Base-by-base conservation (phyloP, 2,329 filamentous ascomycete species). In the Zymoseptoria brevis region DNA sequence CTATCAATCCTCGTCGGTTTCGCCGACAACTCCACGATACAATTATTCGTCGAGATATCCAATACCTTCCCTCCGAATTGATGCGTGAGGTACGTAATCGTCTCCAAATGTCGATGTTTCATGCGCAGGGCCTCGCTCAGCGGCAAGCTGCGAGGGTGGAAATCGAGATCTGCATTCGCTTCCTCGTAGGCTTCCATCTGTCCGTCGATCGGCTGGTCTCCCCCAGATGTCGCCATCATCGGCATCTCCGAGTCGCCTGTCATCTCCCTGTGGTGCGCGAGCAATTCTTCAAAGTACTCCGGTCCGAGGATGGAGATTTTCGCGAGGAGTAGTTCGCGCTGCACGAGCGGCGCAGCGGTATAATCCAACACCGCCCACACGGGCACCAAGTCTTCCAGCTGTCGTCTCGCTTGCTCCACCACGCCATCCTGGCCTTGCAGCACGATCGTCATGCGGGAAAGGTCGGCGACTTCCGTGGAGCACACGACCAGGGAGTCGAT, bases 301-400 rank as follows among this genome's bases (percentile, higher is more conserved):
- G 94, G 94, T 0, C 94, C 94, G 45, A 99, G 83, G 62, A 96
- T 96, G 75, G 93, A 96, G 77, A 99, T 84, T 81, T 99, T 99
- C 69, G 94, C 93, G 45, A 99, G 85, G 8, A 99, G 83, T 29
- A 99, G 82, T 77, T 99, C 94, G 63, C 94, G 87, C 83, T 99
- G 94, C 19, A 99, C 94, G 22, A 99, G 85, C 2, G 94, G 90
- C 4, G 94, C 87, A 62, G 86, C 83, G 60, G 92, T 97, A 78
- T 99, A 99, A 77, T 99, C 94, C 59, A 99, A 80, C 35, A 99
- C 94, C 56, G 94, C 94, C 94, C 94, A 99, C 60, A 99, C 94
- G 22, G 94, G 94, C 22, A 99, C 94, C 55, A 99, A 80, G 71
- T 99, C 94, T 77, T 99, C 94, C 58, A 99, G 81, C 78, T 99